Percentiles rank a stretch among this genome's conserved stretches.
These are phyloP conservation scores for Calamus simplicifolius DNA, from an alignment of 176 grass and related monocot species.

Conservation along the genomic window DNA sequence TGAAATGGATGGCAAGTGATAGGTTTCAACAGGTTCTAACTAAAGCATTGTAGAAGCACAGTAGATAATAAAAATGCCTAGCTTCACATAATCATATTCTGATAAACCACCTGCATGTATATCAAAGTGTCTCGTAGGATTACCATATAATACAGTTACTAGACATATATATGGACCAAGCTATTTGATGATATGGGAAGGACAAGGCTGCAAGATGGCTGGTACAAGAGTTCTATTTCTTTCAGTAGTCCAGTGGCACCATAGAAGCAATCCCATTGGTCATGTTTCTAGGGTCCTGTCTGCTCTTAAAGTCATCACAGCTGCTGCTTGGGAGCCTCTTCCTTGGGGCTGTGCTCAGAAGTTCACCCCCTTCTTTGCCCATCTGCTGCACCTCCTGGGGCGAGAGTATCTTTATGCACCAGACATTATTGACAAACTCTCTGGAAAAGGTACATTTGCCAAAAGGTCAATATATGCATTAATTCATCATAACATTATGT, in stretches of 20 bases:
- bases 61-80: not conserved
- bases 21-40: too few relatives aligned
- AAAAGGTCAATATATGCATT: too few relatives aligned
- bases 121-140: not conserved
- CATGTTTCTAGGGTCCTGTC: not conserved
- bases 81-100: not conserved
- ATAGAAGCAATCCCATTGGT: too few relatives aligned
- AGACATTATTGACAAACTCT: conserved; percentile 87
- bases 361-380: conserved; percentile 38
- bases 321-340: conserved; percentile 31
- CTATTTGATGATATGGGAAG: not conserved
- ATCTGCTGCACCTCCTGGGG: conserved; percentile 65
- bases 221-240: too few relatives aligned
- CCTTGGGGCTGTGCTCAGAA: conserved; percentile 37
- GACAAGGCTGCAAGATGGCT: not conserved
- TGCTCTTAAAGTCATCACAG: conserved; percentile 29
- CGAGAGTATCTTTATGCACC: conserved; percentile 92
- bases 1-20: too few relatives aligned
- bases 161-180: not conserved
- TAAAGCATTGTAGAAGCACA: too few relatives aligned
- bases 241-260: too few relatives aligned
- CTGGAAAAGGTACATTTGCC: conserved; percentile 16
- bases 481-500: too few relatives aligned
- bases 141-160: not conserved
- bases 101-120: not conserved